These are phyloP conservation scores for Rhododendron mucronatum DNA, from an alignment of 148 eudicot species.

Conservation along the genomic window DNA sequence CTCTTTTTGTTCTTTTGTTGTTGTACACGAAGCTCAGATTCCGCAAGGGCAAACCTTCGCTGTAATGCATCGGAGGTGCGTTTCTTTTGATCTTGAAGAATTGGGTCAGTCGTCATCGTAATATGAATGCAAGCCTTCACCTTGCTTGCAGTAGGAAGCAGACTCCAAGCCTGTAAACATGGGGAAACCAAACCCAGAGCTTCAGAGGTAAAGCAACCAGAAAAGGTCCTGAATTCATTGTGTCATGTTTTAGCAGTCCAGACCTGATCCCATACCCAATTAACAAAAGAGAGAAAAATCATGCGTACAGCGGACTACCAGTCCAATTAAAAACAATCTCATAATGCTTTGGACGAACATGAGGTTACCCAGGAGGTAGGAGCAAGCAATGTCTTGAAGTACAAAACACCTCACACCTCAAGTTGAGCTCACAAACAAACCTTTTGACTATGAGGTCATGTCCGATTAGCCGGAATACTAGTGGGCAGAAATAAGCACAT, in stretches of 20 bases:
- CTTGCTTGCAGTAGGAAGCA: not conserved
- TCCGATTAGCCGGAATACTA: not conserved
- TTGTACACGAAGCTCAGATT: slow-evolving; percentile 45
- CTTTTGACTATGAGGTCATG: not conserved
- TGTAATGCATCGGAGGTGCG: slow-evolving; percentile 66
- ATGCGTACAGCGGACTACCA: not conserved
- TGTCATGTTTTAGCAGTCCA: not conserved
- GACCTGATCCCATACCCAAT: not conserved
- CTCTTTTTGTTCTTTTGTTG: slow-evolving; percentile 39
- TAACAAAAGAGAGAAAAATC: not conserved
- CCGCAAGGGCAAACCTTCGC: slow-evolving; percentile 57
- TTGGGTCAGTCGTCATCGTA: slow-evolving; percentile 26
- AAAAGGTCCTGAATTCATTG: not conserved
- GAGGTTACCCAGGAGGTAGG: not conserved
- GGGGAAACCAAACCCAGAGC: not conserved
- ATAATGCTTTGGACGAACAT: not conserved
- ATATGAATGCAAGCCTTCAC: not conserved
- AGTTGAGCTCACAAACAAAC: not conserved
- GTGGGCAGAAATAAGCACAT: not conserved
- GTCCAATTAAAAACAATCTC: not conserved
- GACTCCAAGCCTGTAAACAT: slow-evolving; percentile 3
- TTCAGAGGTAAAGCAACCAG: not conserved
- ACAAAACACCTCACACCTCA: not conserved
- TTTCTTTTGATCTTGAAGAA: slow-evolving; percentile 37
- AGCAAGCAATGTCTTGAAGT: not conserved